Evolutionary conservation across 495 filamentous ascomycete species (phyloP).

Genomic region (Lepraria neglecta): DNA sequence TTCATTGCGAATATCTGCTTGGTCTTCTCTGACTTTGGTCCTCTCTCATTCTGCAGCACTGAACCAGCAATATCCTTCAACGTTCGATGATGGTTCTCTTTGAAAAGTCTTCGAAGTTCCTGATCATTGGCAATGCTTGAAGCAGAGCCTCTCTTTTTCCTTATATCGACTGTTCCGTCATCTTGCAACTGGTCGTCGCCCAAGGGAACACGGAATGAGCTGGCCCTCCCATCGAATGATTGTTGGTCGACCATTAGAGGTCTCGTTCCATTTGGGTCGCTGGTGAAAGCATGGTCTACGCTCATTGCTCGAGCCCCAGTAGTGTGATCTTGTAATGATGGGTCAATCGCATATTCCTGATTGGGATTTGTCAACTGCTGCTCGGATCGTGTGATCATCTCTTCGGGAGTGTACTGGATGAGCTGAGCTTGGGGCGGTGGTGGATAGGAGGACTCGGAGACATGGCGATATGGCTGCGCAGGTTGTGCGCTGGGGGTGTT

Average conservation of each 20-base stretch:
- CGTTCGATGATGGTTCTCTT: slow-evolving; percentile 63
- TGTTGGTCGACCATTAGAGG: slow-evolving; percentile 36
- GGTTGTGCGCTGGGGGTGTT: slow-evolving; percentile 64
- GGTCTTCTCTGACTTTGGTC: slow-evolving; percentile 83
- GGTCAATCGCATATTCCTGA: slow-evolving; percentile 47
- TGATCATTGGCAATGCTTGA: slow-evolving; percentile 82
- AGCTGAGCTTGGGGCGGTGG: slow-evolving; percentile 44
- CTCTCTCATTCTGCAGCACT: slow-evolving; percentile 64
- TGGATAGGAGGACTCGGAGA: slow-evolving; percentile 43
- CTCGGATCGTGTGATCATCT: slow-evolving; percentile 56
- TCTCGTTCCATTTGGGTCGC: slow-evolving; percentile 32
- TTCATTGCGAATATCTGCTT: slow-evolving; percentile 98
- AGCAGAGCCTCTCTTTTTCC: slow-evolving; percentile 60
- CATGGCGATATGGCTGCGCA: slow-evolving; percentile 52
- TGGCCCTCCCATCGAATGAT: slow-evolving; percentile 59
- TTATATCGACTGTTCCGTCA: slow-evolving; percentile 52
- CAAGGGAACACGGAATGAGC: slow-evolving; percentile 54
- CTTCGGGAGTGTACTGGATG: slow-evolving; percentile 52
- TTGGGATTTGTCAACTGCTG: slow-evolving; percentile 50
- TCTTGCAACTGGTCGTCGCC: slow-evolving; percentile 54
- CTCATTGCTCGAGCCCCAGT: slow-evolving; percentile 48
- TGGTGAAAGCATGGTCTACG: slow-evolving; percentile 36
- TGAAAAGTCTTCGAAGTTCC: slow-evolving; percentile 80
- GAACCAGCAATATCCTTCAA: slow-evolving; percentile 80
- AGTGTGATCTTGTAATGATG: slow-evolving; percentile 45